phyloP scores from a whole-genome alignment of 257 asterid genomes.

The Jacaranda copaia region DNA sequence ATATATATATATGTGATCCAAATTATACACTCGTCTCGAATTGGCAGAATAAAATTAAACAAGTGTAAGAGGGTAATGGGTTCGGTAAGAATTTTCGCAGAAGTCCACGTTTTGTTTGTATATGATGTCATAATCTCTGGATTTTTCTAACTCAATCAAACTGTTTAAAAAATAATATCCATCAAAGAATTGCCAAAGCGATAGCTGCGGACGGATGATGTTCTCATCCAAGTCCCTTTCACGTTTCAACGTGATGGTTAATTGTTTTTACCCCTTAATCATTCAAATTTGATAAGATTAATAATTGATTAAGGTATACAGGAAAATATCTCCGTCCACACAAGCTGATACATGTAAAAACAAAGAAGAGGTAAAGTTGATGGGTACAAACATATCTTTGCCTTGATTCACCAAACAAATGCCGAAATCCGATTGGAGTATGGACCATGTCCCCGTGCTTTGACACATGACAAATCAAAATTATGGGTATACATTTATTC shows the following conservation, averaged over 20 bases:
- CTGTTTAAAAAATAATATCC: not conserved
- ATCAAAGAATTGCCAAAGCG: not conserved
- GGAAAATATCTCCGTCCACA: not conserved
- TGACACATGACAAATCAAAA: no score
- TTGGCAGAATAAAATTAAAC: not conserved
- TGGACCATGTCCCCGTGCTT: not conserved
- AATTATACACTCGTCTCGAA: not conserved
- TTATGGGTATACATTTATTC: no score
- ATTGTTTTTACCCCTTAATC: not conserved
- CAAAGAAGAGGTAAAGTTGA: not conserved
- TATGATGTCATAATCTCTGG: not conserved
- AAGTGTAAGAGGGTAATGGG: not conserved
- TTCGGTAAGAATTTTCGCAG: not conserved
- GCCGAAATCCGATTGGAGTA: not conserved
- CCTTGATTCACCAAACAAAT: not conserved
- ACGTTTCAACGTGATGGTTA: not conserved
- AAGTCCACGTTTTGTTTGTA: not conserved
- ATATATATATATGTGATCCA: not conserved
- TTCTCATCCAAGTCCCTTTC: not conserved
- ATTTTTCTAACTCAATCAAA: not conserved
- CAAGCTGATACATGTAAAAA: not conserved
- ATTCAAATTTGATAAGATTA: not conserved
- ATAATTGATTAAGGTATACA: no score
- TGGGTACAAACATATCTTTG: not conserved
- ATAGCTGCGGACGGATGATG: not conserved